phyloP scores from a whole-genome alignment of 495 filamentous ascomycete genomes.

The Sporormia fimetaria region DNA sequence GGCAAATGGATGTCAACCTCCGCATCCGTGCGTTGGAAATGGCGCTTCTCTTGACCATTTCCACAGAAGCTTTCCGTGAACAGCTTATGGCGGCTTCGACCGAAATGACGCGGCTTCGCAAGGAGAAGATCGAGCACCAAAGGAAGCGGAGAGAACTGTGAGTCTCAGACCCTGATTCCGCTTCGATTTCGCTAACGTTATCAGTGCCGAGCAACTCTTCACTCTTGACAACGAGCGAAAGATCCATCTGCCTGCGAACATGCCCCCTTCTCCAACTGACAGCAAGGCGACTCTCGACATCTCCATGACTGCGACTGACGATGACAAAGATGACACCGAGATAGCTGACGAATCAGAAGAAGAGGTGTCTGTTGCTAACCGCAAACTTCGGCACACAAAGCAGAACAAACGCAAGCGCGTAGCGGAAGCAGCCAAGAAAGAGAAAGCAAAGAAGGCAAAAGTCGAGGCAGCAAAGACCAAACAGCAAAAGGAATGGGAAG shows the following conservation, averaged over 20 bases:
- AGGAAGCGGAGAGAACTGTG: conserved; percentile 71
- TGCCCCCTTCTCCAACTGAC: conserved; percentile 56
- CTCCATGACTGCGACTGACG: conserved; percentile 32
- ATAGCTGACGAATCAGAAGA: conserved; percentile 23
- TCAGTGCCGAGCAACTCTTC: conserved; percentile 72
- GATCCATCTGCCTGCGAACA: conserved; percentile 60
- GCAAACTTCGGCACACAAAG: conserved; percentile 63
- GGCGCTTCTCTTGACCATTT: conserved; percentile 73
- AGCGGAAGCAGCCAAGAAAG: conserved; percentile 37
- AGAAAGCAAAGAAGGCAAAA: conserved; percentile 67
- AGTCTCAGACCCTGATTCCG: conserved; percentile 34
- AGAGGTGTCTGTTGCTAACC: conserved; percentile 30
- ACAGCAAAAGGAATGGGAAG: conserved; percentile 70
- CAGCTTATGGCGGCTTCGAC: conserved; percentile 86
- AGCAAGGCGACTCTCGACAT: conserved; percentile 49
- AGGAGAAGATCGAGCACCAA: conserved; percentile 91
- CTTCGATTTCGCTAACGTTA: conserved; percentile 1
- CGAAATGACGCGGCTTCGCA: conserved; percentile 84
- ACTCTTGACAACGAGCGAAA: conserved; percentile 78
- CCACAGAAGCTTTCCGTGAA: conserved; percentile 70
- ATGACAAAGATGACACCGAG: conserved; percentile 50
- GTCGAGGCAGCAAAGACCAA: conserved; percentile 73
- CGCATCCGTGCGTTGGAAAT: conserved; percentile 74
- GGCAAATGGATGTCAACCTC: conserved; percentile 65
- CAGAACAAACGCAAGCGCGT: conserved; percentile 63